Base-by-base conservation (phyloP, 306 rosid genomes). In the Echinosophora koreensis region DNA sequence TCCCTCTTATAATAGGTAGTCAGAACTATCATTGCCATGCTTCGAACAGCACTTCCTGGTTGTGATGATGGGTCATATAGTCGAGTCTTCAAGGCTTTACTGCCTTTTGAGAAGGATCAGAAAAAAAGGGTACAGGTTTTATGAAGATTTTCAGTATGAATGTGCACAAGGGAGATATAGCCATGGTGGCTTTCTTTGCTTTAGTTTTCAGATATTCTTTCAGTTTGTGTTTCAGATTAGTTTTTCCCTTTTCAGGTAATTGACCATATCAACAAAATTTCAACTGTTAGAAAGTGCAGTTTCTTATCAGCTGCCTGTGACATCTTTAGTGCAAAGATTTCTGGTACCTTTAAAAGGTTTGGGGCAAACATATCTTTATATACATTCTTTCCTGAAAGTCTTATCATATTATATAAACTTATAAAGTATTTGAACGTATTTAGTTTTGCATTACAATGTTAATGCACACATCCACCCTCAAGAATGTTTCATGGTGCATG, bases 321-420 rank as follows among this genome's bases (percentile, higher is more conserved):
- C 81, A 89, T 95, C 83, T 90, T 95, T 76, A 77, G 71, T 70
- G 92, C 97, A 66, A 95, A 95, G 91, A 46, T 95, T 85, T 95
- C 98, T 35, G 98, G 98, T 71, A 89, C 93, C 85, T 89, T 89
- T 71, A 92, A 87, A 82, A 95, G 97, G 98, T 93, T 80, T 69
- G 14, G 83, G 69, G 37, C 22, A 27, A 16, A 57, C 14, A 42
- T 55, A 17, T 63, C 12, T 27, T 12, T 28, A 2, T 22, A 16
- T 35, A n/a, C 47, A 60, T 71, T 79, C 41, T 37, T 47, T 14
- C 71, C 2, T 54, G 38, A 9, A 66, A 44, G 47, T 72, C 18
- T 72, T 60, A 18, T 71, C 28, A 39, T 69, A 66, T 37, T 63
- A 54, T 68, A 59, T 67, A 14, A 47, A 62, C 4, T 56, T 68